These are phyloP conservation scores for Solanum tarapatanum DNA, from an alignment of 257 asterid genomes.

Conservation along the genomic window DNA sequence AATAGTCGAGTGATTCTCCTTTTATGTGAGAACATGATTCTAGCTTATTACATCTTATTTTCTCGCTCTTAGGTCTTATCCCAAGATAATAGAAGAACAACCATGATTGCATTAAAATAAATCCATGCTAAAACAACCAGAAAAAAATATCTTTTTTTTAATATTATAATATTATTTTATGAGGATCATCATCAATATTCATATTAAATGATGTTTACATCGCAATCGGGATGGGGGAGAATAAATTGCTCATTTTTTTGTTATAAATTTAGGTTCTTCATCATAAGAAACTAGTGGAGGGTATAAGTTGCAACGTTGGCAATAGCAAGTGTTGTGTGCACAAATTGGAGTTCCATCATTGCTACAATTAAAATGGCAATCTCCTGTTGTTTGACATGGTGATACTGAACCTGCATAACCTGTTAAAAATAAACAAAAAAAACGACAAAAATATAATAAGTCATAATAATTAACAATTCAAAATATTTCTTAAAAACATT, in stretches of 20 bases:
- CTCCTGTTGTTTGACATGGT: neutral
- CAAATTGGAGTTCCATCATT: neutral
- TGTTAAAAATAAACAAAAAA: neutral
- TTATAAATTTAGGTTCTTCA: neutral
- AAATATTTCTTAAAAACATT: too few relatives aligned
- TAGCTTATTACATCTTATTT: neutral
- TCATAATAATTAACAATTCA: too few relatives aligned
- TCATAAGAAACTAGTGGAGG: neutral
- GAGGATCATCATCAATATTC: neutral
- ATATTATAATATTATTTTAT: neutral
- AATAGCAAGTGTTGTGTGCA: neutral
- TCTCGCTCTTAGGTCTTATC: too few relatives aligned
- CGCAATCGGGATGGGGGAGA: neutral
- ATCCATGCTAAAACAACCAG: neutral
- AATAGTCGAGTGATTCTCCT: too few relatives aligned
- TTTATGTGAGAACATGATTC: too few relatives aligned
- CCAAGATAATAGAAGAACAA: neutral
- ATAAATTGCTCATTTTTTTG: neutral
- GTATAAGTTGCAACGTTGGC: neutral
- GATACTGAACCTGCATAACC: neutral
- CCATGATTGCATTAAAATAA: neutral
- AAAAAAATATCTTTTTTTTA: neutral
- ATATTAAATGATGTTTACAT: neutral
- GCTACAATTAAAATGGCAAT: neutral
- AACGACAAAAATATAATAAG: neutral